A percentile compares a stretch with the other conserved stretches of the same genome.
phyloP scores from a whole-genome alignment of 495 filamentous ascomycete species.

The Hypomontagnella submonticulosa region DNA sequence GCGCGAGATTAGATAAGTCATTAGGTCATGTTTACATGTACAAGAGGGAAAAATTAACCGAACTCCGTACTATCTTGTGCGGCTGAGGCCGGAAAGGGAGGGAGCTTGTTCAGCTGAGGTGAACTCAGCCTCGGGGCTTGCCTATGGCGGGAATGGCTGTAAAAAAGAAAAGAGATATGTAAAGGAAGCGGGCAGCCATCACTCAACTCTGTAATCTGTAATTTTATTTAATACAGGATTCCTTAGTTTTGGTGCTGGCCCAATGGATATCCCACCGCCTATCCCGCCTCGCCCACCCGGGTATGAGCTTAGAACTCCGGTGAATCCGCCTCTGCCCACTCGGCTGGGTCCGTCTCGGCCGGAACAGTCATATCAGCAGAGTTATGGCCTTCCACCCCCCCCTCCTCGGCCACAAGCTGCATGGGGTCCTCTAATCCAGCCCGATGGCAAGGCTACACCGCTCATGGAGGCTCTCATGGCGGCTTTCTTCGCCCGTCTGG shows the following conservation, averaged over 20 bases:
- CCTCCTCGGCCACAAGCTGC: not conserved
- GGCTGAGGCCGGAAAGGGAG: conserved; percentile 20
- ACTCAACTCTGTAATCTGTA: conserved; percentile 4
- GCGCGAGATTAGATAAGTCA: conserved; percentile 17
- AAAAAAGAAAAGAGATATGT: not conserved
- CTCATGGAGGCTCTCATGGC: conserved; percentile 19
- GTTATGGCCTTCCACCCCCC: conserved; percentile 1
- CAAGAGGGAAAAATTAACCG: conserved; percentile 17
- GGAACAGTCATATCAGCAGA: conserved; percentile 1
- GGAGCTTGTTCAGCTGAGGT: conserved; percentile 13
- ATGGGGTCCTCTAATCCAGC: conserved; percentile 17
- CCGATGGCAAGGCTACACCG: conserved; percentile 27
- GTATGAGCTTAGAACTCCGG: conserved; percentile 23
- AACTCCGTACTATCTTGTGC: conserved; percentile 8
- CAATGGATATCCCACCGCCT: conserved; percentile 27
- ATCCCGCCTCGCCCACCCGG: conserved; percentile 34
- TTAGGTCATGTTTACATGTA: not conserved
- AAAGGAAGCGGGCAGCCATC: conserved; percentile 1
- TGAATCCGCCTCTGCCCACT: not conserved
- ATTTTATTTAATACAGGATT: not conserved
- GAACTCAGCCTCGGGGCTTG: conserved; percentile 8
- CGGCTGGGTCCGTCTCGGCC: conserved; percentile 9
- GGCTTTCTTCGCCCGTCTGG: conserved; percentile 26
- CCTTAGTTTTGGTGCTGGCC: not conserved
- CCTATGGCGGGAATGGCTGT: not conserved